phyloP scores from a whole-genome alignment of 331 rosid genomes.

The Saraca asoca region DNA sequence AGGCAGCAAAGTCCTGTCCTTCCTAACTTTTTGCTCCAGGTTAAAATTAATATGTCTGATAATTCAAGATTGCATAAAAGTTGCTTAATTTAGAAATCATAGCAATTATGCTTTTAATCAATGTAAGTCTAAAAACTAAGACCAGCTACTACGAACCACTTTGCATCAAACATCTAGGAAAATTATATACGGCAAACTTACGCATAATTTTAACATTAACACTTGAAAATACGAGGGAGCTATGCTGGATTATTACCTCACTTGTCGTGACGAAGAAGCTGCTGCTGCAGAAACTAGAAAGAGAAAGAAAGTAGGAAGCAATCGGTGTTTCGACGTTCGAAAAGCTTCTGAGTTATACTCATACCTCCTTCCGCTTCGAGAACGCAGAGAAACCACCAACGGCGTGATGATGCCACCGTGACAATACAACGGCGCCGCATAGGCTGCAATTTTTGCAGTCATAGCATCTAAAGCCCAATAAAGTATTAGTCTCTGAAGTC shows the following conservation, averaged over 20 bases:
- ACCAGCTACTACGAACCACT: too few relatives aligned
- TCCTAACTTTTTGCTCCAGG: too few relatives aligned
- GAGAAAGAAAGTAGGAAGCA: neutral
- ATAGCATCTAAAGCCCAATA: neutral
- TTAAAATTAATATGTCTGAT: too few relatives aligned
- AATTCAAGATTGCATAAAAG: too few relatives aligned
- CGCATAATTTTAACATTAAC: too few relatives aligned
- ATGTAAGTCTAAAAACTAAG: too few relatives aligned
- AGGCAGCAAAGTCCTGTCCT: too few relatives aligned
- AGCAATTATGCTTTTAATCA: too few relatives aligned
- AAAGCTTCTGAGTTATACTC: neutral
- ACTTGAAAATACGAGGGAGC: neutral
- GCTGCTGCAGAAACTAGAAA: neutral
- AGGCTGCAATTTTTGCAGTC: neutral
- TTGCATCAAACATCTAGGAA: neutral
- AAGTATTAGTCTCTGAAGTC: neutral
- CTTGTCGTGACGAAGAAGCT: slow-evolving; percentile 9
- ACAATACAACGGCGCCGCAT: slow-evolving; percentile 1
- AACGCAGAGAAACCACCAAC: neutral
- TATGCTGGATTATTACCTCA: neutral
- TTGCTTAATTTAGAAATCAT: too few relatives aligned
- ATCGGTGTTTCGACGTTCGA: neutral
- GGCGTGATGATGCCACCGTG: neutral
- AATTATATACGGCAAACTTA: neutral
- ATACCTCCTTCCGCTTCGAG: neutral